phyloP scores from a whole-genome alignment of 192 early-diverging fungal genomes.

The Backusella westeae region DNA sequence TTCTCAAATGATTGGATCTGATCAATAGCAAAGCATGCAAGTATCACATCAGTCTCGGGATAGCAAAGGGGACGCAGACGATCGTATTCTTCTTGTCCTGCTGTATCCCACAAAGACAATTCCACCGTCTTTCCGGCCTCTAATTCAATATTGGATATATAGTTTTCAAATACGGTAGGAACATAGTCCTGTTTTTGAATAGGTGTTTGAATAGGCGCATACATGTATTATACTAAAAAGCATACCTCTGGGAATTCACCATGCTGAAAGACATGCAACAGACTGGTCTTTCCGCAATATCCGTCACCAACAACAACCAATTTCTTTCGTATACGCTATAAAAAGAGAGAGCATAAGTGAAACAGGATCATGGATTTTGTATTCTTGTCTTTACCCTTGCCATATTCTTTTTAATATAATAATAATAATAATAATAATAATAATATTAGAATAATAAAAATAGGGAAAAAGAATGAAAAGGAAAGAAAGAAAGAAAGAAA shows the following conservation, averaged over 20 bases:
- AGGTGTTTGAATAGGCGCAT: conserved; percentile 16
- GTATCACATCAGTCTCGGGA: conserved; percentile 67
- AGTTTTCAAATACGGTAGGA: conserved; percentile 78
- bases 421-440: too few relatives aligned
- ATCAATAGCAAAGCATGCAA: conserved; percentile 20
- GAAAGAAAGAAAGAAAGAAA: not conserved
- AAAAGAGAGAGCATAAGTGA: not conserved
- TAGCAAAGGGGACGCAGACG: conserved; percentile 89
- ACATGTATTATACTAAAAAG: not conserved
- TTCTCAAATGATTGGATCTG: conserved; percentile 20
- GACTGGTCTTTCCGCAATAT: conserved; percentile 77
- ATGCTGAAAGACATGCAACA: conserved; percentile 71
- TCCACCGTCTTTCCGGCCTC: conserved; percentile 87
- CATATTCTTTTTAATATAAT: not conserved
- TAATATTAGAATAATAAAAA: not conserved
- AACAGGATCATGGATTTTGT: not conserved
- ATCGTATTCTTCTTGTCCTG: conserved; percentile 93
- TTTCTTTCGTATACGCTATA: conserved; percentile 14
- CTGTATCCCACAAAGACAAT: conserved; percentile 91
- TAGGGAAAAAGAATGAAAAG: not conserved
- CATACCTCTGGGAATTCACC: conserved; percentile 82
- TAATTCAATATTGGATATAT: conserved; percentile 91
- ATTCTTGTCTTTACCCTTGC: not conserved
- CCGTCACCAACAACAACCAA: conserved; percentile 63
- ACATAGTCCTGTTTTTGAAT: conserved; percentile 1